phyloP scores from a whole-genome alignment of 306 rosid species.

The Vigna hirtella region DNA sequence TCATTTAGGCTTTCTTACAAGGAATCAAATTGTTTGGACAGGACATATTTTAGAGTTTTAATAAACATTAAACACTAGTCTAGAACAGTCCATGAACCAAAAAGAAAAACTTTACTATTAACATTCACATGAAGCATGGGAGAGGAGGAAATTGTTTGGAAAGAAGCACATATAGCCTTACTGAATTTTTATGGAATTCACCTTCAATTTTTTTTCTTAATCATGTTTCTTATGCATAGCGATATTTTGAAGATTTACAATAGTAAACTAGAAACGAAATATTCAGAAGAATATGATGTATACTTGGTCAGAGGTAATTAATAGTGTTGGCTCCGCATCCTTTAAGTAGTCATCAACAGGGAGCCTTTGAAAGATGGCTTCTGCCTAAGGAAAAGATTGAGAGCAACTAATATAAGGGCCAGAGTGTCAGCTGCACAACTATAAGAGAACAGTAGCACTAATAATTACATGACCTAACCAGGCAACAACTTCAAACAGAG shows the following conservation, averaged over 20 bases:
- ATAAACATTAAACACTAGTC: conserved; percentile 12
- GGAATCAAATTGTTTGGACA: conserved; percentile 30
- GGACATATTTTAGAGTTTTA: conserved; percentile 35
- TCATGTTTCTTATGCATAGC: conserved; percentile 22
- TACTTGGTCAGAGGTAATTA: conserved; percentile 98
- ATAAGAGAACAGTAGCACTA: conserved; percentile 42
- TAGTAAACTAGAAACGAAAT: conserved; percentile 39
- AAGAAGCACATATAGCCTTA: conserved; percentile 18
- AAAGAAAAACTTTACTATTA: conserved; percentile 7
- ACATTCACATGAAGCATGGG: conserved; percentile 28
- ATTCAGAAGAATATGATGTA: conserved; percentile 54
- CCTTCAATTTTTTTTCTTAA: background rate
- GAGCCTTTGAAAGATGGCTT: conserved; percentile 79
- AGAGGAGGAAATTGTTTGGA: background rate
- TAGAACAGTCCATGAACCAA: conserved; percentile 1
- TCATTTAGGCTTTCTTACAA: conserved; percentile 36
- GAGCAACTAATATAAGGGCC: conserved; percentile 54
- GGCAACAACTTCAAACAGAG: conserved; percentile 28
- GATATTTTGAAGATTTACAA: conserved; percentile 32
- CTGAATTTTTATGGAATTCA: conserved; percentile 1
- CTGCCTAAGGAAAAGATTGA: conserved; percentile 81
- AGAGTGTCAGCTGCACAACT: conserved; percentile 40
- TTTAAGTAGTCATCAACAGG: conserved; percentile 70
- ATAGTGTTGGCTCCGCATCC: conserved; percentile 75
- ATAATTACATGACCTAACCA: conserved; percentile 25